Conservation (phyloP, 768 basidiomycete genomes). For the Boletales sp. region DNA sequence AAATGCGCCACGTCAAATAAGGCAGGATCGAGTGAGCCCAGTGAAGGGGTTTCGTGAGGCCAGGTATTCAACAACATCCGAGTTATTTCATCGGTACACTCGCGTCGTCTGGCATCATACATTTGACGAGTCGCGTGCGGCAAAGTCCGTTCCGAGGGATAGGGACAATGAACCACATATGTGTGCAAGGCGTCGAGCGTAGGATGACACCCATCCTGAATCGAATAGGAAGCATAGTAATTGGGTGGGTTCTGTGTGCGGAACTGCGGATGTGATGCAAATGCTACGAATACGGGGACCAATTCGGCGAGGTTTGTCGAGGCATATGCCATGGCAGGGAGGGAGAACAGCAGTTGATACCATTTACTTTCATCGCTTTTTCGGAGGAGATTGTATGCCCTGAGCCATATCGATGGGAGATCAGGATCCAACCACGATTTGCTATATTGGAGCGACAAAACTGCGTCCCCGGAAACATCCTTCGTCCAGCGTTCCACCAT, state of each 20-base stretch:
- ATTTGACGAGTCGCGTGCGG: neutral
- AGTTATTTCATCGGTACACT: neutral
- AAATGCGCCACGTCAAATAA: neutral
- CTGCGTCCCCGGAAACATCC: neutral
- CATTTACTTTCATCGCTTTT: constrained; percentile 1
- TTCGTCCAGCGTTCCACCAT: constrained; percentile 1
- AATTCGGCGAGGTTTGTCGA: constrained; percentile 4
- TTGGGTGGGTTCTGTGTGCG: constrained; percentile 2
- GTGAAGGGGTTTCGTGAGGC: neutral
- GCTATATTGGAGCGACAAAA: constrained; percentile 14
- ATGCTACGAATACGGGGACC: constrained; percentile 28
- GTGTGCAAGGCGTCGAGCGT: neutral
- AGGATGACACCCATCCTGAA: neutral
- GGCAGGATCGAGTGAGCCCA: neutral
- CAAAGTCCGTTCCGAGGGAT: neutral
- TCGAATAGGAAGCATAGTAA: neutral
- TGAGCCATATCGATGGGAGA: constrained; percentile 22
- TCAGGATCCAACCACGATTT: constrained; percentile 21
- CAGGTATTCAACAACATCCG: neutral
- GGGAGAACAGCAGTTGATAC: constrained; percentile 23
- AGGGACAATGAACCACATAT: neutral
- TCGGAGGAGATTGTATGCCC: constrained; percentile 24
- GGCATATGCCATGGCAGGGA: constrained; percentile 28
- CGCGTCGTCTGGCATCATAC: neutral
- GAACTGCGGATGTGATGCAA: constrained; percentile 15